Evolutionary conservation across 768 basidiomycete genomes (phyloP).

Genomic region (Jaapia argillacea): DNA sequence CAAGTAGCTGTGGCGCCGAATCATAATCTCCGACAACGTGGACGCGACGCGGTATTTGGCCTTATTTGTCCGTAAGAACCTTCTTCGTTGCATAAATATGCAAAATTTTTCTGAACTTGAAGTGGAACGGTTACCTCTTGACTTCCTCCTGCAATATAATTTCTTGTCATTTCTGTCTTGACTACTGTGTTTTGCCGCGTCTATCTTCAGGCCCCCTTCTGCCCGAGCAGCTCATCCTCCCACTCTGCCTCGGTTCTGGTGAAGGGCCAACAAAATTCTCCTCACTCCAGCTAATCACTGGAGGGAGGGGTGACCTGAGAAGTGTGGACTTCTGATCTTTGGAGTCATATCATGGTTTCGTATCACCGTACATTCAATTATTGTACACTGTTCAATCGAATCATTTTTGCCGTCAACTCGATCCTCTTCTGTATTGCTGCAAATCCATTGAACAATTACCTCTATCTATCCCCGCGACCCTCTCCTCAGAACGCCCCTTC

Average conservation of each 20-base stretch:
- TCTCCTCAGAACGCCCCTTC: no score
- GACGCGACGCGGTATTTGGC: background rate
- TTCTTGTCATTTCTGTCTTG: no score
- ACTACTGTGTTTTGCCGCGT: no score
- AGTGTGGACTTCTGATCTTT: slow-evolving; percentile 22
- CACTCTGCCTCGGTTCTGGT: slow-evolving; percentile 77
- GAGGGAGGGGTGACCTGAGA: slow-evolving; percentile 37
- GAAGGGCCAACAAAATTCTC: slow-evolving; percentile 51
- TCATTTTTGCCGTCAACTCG: no score
- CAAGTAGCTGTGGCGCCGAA: background rate
- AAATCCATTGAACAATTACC: no score
- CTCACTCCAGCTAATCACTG: slow-evolving; percentile 5
- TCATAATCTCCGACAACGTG: background rate
- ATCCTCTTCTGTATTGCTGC: no score
- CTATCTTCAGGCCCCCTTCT: slow-evolving; percentile 64
- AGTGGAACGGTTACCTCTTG: no score
- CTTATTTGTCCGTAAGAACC: background rate
- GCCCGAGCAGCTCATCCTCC: slow-evolving; percentile 62
- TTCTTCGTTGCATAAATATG: background rate
- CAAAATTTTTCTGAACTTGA: background rate
- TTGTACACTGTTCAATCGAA: no score
- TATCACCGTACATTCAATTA: slow-evolving; percentile 21
- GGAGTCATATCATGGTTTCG: slow-evolving; percentile 24
- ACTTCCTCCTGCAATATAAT: no score
- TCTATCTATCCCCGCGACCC: no score